Base-by-base conservation (phyloP, 805 yeast species). In the Suhomyces sp. region DNA sequence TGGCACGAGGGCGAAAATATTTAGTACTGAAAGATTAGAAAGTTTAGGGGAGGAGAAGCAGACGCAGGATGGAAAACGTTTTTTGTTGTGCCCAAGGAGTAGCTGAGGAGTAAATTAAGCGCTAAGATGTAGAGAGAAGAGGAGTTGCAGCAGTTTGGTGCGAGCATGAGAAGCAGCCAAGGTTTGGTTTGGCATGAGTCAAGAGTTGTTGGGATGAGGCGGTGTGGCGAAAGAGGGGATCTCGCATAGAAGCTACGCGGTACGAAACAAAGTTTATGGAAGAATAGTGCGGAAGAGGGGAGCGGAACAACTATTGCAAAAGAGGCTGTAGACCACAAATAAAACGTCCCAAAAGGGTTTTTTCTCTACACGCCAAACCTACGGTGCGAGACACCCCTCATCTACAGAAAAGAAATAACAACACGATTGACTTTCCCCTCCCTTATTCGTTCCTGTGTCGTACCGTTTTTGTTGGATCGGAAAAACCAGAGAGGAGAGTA, bases 211-310 rank as follows among this genome's bases (percentile, higher is more conserved):
- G 46, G 46, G 46, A 38, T 13, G 46, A 13, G 46, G 46, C 46
- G 31, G 46, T 35, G 41, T 46, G 42, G 42, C 42, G 42, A 38
- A 38, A 38, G 42, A 38, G 42, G 42, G 42, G 42, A 38, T 38
- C 49, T 26, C 19, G 41, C 35, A 24, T 23, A 26, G 41, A 46
- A 23, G 17, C 36, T 35, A 42, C 46, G 46, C 46, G 46, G 31
- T 17, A 23, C 27, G 23, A 38, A 17, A 36, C 22, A 38, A 19
- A 38, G 24, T 17, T 19, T n/a, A 38, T 17, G 24, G 46, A 22
- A 42, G 29, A 22, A 42, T 23, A 42, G 31, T 42, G 46, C 46
- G 46, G 33, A 46, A 46, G 49, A 46, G 49, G 49, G 49, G 49
- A 22, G 29, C 49, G 41, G 40, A 46, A 22, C 41, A 46, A 38